Evolutionary conservation across 2,329 filamentous ascomycete species (phyloP).

Genomic region (Aspergillus fumigatus): DNA sequence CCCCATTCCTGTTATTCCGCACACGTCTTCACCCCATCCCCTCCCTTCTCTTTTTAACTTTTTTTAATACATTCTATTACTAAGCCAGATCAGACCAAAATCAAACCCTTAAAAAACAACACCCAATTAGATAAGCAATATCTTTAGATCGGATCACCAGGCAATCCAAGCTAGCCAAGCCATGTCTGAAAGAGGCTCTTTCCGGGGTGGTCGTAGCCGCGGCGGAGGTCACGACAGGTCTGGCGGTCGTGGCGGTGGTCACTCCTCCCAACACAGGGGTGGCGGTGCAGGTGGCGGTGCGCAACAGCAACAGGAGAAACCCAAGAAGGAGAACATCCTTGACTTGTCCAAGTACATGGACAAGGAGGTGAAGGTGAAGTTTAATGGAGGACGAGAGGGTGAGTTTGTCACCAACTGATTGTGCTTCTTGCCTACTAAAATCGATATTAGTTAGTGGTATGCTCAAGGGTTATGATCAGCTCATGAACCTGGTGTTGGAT

Average conservation of each 20-base stretch:
- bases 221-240: constrained; percentile 39
- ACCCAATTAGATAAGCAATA: constrained; percentile 1
- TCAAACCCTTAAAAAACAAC: constrained; percentile 1
- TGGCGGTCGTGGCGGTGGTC: constrained; percentile 37
- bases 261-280: constrained; percentile 41
- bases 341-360: constrained; percentile 96
- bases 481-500: constrained; percentile 97
- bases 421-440: constrained; percentile 3
- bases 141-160: background rate
- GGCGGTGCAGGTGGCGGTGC: constrained; percentile 48
- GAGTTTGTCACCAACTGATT: constrained; percentile 20
- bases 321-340: constrained; percentile 98
- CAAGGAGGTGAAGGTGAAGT: constrained; percentile 91
- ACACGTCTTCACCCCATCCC: background rate
- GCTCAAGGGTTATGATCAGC: constrained; percentile 90
- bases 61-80: constrained; percentile 4
- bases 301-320: constrained; percentile 62
- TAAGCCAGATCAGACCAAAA: background rate
- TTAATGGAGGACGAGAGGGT: constrained; percentile 92
- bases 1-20: constrained; percentile 3
- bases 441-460: constrained; percentile 67
- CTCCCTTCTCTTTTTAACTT: constrained; percentile 1
- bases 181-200: constrained; percentile 48
- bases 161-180: constrained; percentile 8
- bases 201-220: constrained; percentile 49